Conservation (phyloP, 257 asterid species). For the Nicotiana otophora region DNA sequence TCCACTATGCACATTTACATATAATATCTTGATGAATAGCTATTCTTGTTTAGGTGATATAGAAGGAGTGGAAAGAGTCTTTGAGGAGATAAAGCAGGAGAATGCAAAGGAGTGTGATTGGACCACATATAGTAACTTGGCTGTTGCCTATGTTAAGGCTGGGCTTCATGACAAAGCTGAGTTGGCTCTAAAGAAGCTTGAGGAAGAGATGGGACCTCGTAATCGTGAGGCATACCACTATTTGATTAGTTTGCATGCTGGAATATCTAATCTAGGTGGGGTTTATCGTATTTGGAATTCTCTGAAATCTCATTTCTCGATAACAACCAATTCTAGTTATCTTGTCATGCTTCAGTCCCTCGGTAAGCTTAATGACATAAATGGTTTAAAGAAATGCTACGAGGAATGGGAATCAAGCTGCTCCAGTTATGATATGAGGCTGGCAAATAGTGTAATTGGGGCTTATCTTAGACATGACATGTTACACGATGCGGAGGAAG, state of each 20-base stretch:
- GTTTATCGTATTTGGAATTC: slow-evolving; percentile 64
- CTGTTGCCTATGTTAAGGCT: slow-evolving; percentile 40
- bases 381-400: slow-evolving; percentile 55
- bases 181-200: slow-evolving; percentile 50
- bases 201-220: slow-evolving; percentile 43
- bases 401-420: slow-evolving; percentile 66
- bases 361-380: slow-evolving; percentile 43
- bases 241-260: slow-evolving; percentile 61
- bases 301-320: slow-evolving; percentile 37
- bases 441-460: slow-evolving; percentile 43
- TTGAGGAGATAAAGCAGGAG: slow-evolving; percentile 56
- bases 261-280: slow-evolving; percentile 42
- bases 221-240: slow-evolving; percentile 55
- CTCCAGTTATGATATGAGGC: slow-evolving; percentile 44
- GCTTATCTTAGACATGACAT: slow-evolving; percentile 40
- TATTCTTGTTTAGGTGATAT: slow-evolving; percentile 43
- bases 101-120: slow-evolving; percentile 48
- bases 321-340: slow-evolving; percentile 55
- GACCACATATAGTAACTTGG: slow-evolving; percentile 73
- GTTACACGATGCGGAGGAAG: slow-evolving; percentile 55
- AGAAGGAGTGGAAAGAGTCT: slow-evolving; percentile 65
- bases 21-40: slow-evolving; percentile 61
- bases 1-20: slow-evolving; percentile 44
- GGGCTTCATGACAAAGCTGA: slow-evolving; percentile 60
- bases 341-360: slow-evolving; percentile 64